Evolutionary conservation across 2,329 filamentous ascomycete genomes (phyloP).

Genomic region (Cytospora mali): DNA sequence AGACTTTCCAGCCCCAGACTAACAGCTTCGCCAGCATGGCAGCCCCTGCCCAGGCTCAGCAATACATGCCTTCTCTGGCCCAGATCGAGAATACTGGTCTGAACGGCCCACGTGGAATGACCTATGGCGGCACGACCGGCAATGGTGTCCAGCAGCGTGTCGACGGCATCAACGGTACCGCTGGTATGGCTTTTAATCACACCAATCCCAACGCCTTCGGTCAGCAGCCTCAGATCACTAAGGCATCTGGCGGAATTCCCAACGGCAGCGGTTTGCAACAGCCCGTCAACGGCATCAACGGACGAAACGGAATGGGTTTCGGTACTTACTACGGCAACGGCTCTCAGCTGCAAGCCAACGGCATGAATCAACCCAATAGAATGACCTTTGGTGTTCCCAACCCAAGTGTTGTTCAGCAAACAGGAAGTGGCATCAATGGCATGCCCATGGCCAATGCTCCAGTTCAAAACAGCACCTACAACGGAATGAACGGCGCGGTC

Average conservation of each 20-base stretch:
- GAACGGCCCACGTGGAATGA: not conserved
- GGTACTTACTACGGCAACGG: not conserved
- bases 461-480: not conserved
- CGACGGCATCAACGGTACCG: not conserved
- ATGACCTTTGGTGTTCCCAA: not conserved
- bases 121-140: not conserved
- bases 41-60: not conserved
- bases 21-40: not conserved
- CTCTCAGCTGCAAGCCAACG: not conserved
- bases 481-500: not conserved
- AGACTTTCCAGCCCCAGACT: conserved; percentile 10
- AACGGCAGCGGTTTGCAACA: not conserved
- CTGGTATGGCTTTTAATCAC: not conserved
- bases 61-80: not conserved
- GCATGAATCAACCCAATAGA: not conserved
- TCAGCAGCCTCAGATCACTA: not conserved
- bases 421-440: not conserved
- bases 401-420: not conserved
- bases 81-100: not conserved
- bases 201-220: not conserved
- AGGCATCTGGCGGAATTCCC: not conserved
- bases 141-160: not conserved
- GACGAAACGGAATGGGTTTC: not conserved
- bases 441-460: not conserved
- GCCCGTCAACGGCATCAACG: not conserved